Evolutionary conservation across 2,329 filamentous ascomycete species (phyloP).

Genomic region (Xylaria sp.): DNA sequence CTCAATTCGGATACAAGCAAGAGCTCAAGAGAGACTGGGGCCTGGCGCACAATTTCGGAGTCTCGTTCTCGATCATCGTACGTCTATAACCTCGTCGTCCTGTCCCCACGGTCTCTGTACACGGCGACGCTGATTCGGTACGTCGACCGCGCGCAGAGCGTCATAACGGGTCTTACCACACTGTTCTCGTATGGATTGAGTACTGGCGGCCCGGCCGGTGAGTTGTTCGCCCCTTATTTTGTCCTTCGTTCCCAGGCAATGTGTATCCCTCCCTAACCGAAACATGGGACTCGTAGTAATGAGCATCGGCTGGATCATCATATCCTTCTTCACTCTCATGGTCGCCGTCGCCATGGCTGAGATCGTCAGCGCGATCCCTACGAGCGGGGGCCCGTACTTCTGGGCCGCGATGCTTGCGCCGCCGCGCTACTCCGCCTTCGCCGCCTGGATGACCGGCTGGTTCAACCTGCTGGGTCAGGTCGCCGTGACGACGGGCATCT

Average conservation of each 20-base stretch:
- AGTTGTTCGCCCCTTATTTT: background rate
- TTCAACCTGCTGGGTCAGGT: conserved; percentile 73
- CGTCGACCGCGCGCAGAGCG: conserved; percentile 43
- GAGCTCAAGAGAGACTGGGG: conserved; percentile 62
- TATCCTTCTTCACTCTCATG: conserved; percentile 63
- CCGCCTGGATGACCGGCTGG: conserved; percentile 73
- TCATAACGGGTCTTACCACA: conserved; percentile 63
- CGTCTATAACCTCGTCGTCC: conserved; percentile 23
- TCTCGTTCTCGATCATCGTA: conserved; percentile 64
- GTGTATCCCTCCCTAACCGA: background rate
- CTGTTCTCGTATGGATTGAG: conserved; percentile 59
- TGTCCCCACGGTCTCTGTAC: background rate
- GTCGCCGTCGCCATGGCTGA: conserved; percentile 70
- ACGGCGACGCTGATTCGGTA: background rate
- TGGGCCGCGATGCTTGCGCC: conserved; percentile 70
- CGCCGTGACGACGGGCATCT: conserved; percentile 67
- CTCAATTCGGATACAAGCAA: conserved; percentile 62
- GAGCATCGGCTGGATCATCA: conserved; percentile 61
- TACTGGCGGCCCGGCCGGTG: conserved; percentile 53
- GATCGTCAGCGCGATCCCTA: conserved; percentile 70
- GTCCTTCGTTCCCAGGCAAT: background rate
- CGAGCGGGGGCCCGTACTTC: conserved; percentile 72
- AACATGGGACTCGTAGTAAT: background rate
- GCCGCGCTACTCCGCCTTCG: conserved; percentile 65
- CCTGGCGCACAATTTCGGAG: conserved; percentile 62